These are phyloP conservation scores for Alloteropsis semialata DNA, from an alignment of 176 grass and related monocot species.

Conservation along the genomic window DNA sequence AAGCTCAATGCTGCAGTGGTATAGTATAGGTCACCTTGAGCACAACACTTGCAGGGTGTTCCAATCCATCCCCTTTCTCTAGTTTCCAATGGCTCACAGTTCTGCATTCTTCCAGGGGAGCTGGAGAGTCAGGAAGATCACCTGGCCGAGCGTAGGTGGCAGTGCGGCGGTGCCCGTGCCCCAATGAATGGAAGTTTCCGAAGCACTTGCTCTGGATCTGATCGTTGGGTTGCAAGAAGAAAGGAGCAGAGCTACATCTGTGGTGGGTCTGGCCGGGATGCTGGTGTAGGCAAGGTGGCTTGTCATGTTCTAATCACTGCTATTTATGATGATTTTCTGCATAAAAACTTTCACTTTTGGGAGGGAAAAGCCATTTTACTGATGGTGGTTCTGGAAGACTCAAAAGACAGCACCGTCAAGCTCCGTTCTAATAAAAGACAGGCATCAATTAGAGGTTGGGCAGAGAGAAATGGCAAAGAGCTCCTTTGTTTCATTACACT, in stretches of 20 bases:
- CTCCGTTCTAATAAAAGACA: slow-evolving; percentile 23
- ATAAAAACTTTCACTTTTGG: slow-evolving; percentile 39
- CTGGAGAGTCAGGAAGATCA: slow-evolving; percentile 46
- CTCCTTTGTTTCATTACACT: slow-evolving; percentile 5
- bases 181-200: slow-evolving; percentile 21
- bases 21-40: slow-evolving; percentile 11
- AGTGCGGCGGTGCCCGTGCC: neutral
- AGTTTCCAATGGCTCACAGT: neutral
- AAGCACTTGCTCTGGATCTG: slow-evolving; percentile 17
- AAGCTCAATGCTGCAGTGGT: neutral
- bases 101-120: slow-evolving; percentile 38
- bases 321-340: slow-evolving; percentile 40
- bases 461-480: slow-evolving; percentile 11
- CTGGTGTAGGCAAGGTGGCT: slow-evolving; percentile 24
- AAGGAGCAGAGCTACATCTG: neutral
- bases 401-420: slow-evolving; percentile 2
- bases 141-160: slow-evolving; percentile 33
- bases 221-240: slow-evolving; percentile 28
- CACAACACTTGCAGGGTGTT: slow-evolving; percentile 4
- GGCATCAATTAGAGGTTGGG: slow-evolving; percentile 26
- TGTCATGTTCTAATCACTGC: slow-evolving; percentile 36
- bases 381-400: slow-evolving; percentile 12
- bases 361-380: slow-evolving; percentile 29
- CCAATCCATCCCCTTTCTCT: neutral
- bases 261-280: slow-evolving; percentile 20